Evolutionary conservation across 2,329 filamentous ascomycete genomes (phyloP).

Genomic region (Pochonia chlamydosporia): DNA sequence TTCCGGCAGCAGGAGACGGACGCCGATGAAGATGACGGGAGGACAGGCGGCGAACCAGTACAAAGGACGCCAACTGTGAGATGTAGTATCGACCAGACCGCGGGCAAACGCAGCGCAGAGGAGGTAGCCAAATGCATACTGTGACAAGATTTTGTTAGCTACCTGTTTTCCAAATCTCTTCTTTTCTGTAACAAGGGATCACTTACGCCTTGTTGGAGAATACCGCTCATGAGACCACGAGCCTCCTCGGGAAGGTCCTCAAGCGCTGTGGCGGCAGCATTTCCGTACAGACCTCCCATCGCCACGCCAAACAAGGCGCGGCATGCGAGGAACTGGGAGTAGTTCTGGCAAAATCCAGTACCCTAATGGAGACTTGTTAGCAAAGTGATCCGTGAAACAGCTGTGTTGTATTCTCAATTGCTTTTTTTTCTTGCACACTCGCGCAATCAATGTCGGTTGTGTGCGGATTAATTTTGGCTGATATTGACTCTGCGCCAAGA

Average conservation of each 20-base stretch:
- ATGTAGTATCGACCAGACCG: constrained; percentile 68
- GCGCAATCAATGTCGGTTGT: no score
- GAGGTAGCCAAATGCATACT: constrained; percentile 62
- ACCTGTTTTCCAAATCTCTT: no score
- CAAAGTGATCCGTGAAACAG: background rate
- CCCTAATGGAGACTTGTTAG: constrained; percentile 28
- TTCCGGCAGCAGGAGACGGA: constrained; percentile 73
- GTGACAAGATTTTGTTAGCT: constrained; percentile 2
- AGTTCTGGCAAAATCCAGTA: constrained; percentile 65
- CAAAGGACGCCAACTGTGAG: constrained; percentile 75
- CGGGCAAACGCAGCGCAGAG: constrained; percentile 52
- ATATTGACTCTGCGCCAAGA: constrained; percentile 1
- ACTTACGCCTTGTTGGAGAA: constrained; percentile 63
- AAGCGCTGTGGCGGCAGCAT: constrained; percentile 71
- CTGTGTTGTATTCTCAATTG: no score
- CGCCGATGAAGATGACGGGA: constrained; percentile 73
- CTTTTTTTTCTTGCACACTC: no score
- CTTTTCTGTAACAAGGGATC: background rate
- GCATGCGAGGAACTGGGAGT: constrained; percentile 67
- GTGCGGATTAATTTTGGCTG: no score
- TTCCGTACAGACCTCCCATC: constrained; percentile 78
- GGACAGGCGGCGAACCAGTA: constrained; percentile 87
- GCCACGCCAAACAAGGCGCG: constrained; percentile 72
- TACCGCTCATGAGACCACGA: constrained; percentile 68
- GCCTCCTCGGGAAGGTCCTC: constrained; percentile 66